Percentiles rank a stretch among this genome's conserved stretches.
Conservation (phyloP, 805 yeast species). For the Yarrowia keelungensis region DNA sequence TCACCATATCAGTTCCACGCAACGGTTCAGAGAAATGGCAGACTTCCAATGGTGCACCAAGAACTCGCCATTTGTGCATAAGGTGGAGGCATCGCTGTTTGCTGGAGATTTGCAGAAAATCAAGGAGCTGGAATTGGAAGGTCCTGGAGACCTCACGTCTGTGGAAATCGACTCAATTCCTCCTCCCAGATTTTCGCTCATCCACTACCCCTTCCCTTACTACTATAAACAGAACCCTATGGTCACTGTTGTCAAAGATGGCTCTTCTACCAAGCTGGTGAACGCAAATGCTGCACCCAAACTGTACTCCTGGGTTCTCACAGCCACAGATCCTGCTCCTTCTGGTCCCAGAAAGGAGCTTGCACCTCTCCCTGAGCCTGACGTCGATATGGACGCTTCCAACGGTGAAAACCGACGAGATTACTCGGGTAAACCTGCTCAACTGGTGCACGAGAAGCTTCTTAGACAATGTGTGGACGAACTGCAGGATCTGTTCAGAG, state of each 20-base stretch:
- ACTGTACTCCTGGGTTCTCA: constrained; percentile 48
- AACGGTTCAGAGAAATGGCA: constrained; percentile 81
- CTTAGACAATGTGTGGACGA: constrained; percentile 50
- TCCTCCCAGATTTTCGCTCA: constrained; percentile 81
- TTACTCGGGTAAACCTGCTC: constrained; percentile 25
- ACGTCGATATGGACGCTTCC: not conserved
- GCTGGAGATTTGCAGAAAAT: constrained; percentile 55
- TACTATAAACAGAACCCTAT: constrained; percentile 77
- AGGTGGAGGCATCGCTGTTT: constrained; percentile 53
- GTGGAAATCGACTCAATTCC: constrained; percentile 72
- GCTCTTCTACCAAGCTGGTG: constrained; percentile 46
- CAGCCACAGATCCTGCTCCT: constrained; percentile 51
- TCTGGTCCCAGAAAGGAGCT: constrained; percentile 49
- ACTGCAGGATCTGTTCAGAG: constrained; percentile 59
- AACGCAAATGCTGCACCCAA: constrained; percentile 47
- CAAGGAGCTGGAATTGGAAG: constrained; percentile 50
- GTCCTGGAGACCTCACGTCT: constrained; percentile 41
- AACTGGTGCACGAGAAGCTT: constrained; percentile 53
- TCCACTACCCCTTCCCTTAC: constrained; percentile 78
- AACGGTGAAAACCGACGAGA: constrained; percentile 20
- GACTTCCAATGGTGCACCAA: constrained; percentile 81
- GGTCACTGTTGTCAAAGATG: constrained; percentile 58
- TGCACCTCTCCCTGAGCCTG: constrained; percentile 19
- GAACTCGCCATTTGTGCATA: constrained; percentile 59
- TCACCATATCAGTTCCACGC: constrained; percentile 62